These are phyloP conservation scores for Termitomyces sp. DNA, from an alignment of 768 basidiomycete genomes.

Conservation along the genomic window DNA sequence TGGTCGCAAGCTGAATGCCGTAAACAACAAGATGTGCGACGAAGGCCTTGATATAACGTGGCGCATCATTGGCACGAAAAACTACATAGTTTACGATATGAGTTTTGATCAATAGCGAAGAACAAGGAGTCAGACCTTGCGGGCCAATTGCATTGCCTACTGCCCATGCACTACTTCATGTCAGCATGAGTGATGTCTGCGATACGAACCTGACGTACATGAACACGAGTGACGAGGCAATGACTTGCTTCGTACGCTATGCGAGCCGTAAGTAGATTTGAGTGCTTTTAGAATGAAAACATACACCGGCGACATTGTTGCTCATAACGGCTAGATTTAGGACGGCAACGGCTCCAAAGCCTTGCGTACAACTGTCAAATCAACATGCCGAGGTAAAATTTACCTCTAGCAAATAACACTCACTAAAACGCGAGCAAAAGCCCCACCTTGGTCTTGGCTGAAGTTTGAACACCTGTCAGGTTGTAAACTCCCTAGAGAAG, in stretches of 20 bases:
- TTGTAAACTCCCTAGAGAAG: background rate
- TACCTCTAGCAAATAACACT: conserved; percentile 9
- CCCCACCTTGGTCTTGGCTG: conserved; percentile 34
- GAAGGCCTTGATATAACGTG: conserved; percentile 42
- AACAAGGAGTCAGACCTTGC: conserved; percentile 23
- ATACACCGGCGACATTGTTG: conserved; percentile 37
- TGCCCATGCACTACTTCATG: conserved; percentile 36
- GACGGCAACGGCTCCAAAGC: conserved; percentile 40
- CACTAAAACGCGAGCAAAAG: conserved; percentile 45
- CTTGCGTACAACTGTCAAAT: conserved; percentile 34
- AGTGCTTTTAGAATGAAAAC: background rate
- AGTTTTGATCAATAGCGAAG: background rate
- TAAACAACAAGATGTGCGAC: conserved; percentile 43
- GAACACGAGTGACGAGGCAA: conserved; percentile 43
- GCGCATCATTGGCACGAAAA: conserved; percentile 38
- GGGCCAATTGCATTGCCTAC: conserved; percentile 44
- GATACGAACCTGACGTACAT: conserved; percentile 20
- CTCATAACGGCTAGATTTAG: conserved; percentile 42
- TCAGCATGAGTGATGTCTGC: background rate
- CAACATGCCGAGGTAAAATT: background rate
- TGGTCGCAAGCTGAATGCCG: conserved; percentile 31
- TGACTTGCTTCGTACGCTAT: conserved; percentile 44
- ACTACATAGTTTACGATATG: conserved; percentile 18
- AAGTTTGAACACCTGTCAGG: conserved; percentile 30
- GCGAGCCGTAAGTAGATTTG: background rate